phyloP scores from a whole-genome alignment of 129 eudicot genomes.

The Sambucus nigra region DNA sequence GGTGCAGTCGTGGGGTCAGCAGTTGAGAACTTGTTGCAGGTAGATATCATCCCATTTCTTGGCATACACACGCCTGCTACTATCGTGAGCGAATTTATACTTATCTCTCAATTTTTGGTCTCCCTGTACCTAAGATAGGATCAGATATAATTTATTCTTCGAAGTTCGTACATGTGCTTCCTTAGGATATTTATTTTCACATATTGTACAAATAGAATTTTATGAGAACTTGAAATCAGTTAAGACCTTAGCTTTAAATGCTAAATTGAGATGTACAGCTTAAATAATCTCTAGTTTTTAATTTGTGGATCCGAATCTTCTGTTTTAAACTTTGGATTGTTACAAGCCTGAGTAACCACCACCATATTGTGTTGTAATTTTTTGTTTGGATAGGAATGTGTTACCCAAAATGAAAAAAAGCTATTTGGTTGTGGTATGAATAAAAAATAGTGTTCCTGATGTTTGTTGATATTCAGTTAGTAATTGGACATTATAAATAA shows the following conservation, averaged over 20 bases:
- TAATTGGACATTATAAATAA: too few species aligned
- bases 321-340: not conserved
- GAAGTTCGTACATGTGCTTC: constrained; percentile 17
- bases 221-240: constrained; percentile 29
- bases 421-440: too few species aligned
- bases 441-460: too few species aligned
- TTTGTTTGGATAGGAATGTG: too few species aligned
- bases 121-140: constrained; percentile 69
- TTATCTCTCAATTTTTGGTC: constrained; percentile 79
- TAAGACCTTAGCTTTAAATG: not conserved
- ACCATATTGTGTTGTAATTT: too few species aligned
- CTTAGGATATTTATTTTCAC: constrained; percentile 28
- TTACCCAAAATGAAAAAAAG: too few species aligned
- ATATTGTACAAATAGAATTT: constrained; percentile 51
- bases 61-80: constrained; percentile 87
- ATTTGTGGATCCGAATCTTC: not conserved
- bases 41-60: constrained; percentile 85
- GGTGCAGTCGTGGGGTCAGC: constrained; percentile 99
- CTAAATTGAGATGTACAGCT: not conserved
- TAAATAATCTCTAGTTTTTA: not conserved
- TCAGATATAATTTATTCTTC: constrained; percentile 8
- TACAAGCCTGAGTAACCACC: not conserved
- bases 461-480: too few species aligned
- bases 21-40: constrained; percentile 96
- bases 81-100: constrained; percentile 77